These are phyloP conservation scores for Nicotiana obtusifolia DNA, from an alignment of 257 asterid species.

Conservation along the genomic window DNA sequence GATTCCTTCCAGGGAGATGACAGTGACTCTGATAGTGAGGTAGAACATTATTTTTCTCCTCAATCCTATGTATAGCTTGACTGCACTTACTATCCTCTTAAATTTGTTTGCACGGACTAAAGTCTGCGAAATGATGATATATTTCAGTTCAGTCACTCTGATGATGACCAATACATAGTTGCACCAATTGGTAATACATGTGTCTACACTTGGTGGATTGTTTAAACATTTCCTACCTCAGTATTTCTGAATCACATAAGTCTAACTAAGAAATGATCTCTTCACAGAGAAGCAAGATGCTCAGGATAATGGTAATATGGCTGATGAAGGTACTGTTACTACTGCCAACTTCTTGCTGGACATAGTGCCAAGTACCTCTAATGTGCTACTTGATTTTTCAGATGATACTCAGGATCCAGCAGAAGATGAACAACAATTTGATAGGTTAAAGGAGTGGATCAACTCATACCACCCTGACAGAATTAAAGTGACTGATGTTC, in stretches of 20 bases:
- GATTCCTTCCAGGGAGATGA: slow-evolving; percentile 47
- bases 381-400: slow-evolving; percentile 23
- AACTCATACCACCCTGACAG: slow-evolving; percentile 56
- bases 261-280: slow-evolving; percentile 4
- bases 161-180: slow-evolving; percentile 63
- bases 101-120: slow-evolving; percentile 8
- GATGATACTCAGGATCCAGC: slow-evolving; percentile 83
- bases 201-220: not conserved
- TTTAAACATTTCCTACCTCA: not conserved
- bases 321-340: slow-evolving; percentile 48
- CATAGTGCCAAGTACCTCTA: not conserved
- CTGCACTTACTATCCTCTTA: not conserved
- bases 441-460: slow-evolving; percentile 78
- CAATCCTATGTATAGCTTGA: not conserved
- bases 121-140: slow-evolving; percentile 8
- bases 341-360: not conserved
- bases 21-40: slow-evolving; percentile 73
- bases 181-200: slow-evolving; percentile 55
- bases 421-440: slow-evolving; percentile 68
- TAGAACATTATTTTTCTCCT: slow-evolving; percentile 22
- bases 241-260: slow-evolving; percentile 11
- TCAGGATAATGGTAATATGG: slow-evolving; percentile 35
- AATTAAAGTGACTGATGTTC: slow-evolving; percentile 57
- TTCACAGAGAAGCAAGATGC: slow-evolving; percentile 42
- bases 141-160: slow-evolving; percentile 65